Base-by-base conservation (phyloP, 305 asterid species). In the Plantago lanceolata region DNA sequence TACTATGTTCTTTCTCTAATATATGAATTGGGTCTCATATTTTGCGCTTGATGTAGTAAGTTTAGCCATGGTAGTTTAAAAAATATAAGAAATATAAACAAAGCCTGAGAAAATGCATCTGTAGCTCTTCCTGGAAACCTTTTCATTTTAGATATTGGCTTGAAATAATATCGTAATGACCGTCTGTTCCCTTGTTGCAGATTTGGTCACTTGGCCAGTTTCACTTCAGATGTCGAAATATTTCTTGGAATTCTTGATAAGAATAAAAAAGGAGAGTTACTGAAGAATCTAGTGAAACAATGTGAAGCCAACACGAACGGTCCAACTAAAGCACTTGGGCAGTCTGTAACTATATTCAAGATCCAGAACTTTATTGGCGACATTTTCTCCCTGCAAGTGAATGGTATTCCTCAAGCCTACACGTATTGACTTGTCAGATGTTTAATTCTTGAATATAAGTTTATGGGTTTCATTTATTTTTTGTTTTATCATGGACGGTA, bases 181-280 rank as follows among this genome's bases (percentile, higher is more conserved):
- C 59, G 61, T 66, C 62, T 61, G 55, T 57, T 61, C 73, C 68
- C 49, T 73, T 69, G 68, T 59, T 61, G 68, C 92, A 94, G 99
- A 86, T 90, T 88, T 68, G 99, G 99, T 69, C 96, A 90, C 79
- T 81, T 94, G 90, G 84, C 94, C 53, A 84, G 97, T 74, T 94
- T 77, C 79, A 61, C 85, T 65, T 75, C 97, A 54, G 99, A 90
- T 16, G 76, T 88, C 63, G 97, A 90, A 76, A 61, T 18, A 35
- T 86, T 83, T 80, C 85, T 90, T 73, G 82, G 79, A 74, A 82
- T 76, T 77, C 82, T 94, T 70, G 89, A 81, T 70, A 60, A 62
- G 64, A 77, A 70, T 37, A 78, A 67, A 68, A 81, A 78, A 80
- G 67, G 62, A 29, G 86, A 81, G 68, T 70, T 88, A 70, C 67